Evolutionary conservation across 768 basidiomycete species (phyloP), one percentile per base, ranked within the genome.

Genomic region (Trametes sanguinea): DNA sequence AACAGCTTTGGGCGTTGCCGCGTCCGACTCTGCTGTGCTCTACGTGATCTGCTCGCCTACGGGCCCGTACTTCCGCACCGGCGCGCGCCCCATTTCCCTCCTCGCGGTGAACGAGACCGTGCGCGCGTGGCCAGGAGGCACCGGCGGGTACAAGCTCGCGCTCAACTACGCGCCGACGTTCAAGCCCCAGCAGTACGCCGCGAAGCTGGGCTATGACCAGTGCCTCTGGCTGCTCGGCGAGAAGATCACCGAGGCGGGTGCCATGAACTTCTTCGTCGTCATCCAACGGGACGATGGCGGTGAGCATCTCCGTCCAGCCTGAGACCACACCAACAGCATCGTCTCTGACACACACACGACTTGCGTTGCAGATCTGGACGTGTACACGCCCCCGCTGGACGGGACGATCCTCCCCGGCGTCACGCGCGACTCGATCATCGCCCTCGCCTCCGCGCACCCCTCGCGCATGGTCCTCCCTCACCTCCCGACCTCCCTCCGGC

Each of bases 341-440:
- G 30, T 42, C 44, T 10, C 42, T 14, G 4, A 17, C 27, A 10
- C 51, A 9, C 8, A 30, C 47, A 32, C 44, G 14, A 22, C 29
- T 48, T 30, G 6, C 14, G 14, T 33, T 11, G 40, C 67, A 91
- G 88, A 78, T n/a, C 73, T 85, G 61, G 94, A 98, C 72, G 80
- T 97, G 55, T 80, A 93, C 64, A 97, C 96, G 1, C 92, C 95
- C 2, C 90, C 93, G 13, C 77, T 97, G 62, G 93, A 91, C 71
- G 94, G 95, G 52, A 89, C 92, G 75, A 93, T 98, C 69, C 84
- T 98, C 2, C 94, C 95, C 2, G 94, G 95, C 47, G 86, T 98
- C 29, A 97, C 95, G 6, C 87, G 95, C 64, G 89, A 90, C 68
- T 94, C 92, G 30, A 86, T 92, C 45, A 82, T 97, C 42, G 69